phyloP scores from a whole-genome alignment of 2,329 filamentous ascomycete genomes.

The Trichoderma pleuroti region DNA sequence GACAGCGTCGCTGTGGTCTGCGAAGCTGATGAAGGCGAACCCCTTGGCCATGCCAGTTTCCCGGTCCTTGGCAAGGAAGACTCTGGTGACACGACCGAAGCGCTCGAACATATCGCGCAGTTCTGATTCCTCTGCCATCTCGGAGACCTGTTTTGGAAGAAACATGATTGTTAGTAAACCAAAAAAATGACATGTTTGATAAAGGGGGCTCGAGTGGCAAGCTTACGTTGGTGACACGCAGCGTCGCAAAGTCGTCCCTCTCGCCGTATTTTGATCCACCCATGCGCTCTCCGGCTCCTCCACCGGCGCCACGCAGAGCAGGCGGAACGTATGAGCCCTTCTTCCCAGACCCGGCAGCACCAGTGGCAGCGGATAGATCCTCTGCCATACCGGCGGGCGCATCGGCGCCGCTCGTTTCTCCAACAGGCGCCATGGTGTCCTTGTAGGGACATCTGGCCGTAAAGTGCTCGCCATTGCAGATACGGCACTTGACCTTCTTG shows the following conservation, averaged over 20 bases:
- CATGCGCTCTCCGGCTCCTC: conserved; percentile 76
- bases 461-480: conserved; percentile 98
- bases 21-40: conserved; percentile 98
- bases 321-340: conserved; percentile 91
- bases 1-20: conserved; percentile 82
- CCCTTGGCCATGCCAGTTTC: conserved; percentile 96
- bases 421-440: conserved; percentile 93
- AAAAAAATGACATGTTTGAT: not conserved
- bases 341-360: conserved; percentile 57
- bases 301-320: conserved; percentile 72
- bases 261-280: conserved; percentile 76
- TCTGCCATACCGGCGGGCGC: conserved; percentile 54
- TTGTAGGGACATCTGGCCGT: conserved; percentile 99
- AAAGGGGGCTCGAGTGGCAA: not conserved
- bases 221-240: conserved; percentile 91
- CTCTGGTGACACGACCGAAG: conserved; percentile 92
- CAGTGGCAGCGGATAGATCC: conserved; percentile 41
- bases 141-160: conserved; percentile 65
- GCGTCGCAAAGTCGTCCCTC: conserved; percentile 91
- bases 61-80: conserved; percentile 96
- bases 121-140: conserved; percentile 94
- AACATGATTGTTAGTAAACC: not conserved
- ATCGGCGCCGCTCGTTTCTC: conserved; percentile 54
- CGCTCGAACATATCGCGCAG: conserved; percentile 97
- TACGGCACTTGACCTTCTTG: conserved; percentile 99